Evolutionary conservation across 371 early-diverging fungal species (phyloP).

Genomic region (Circinella umbellata): DNA sequence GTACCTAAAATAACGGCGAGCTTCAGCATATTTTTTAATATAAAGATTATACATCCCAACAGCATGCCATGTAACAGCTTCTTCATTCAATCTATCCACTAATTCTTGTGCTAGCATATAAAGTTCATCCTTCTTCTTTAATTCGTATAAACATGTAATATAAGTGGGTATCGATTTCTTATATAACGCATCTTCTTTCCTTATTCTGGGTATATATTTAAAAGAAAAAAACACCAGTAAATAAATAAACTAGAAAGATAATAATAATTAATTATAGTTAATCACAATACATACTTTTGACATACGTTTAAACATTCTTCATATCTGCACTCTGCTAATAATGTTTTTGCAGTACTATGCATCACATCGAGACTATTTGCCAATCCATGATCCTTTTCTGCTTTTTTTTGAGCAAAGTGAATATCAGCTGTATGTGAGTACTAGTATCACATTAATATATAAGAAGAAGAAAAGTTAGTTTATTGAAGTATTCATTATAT

Average conservation of each 20-base stretch:
- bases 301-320: constrained; percentile 63
- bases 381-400: constrained; percentile 50
- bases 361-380: constrained; percentile 63
- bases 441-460: constrained; percentile 15
- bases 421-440: constrained; percentile 48
- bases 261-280: not conserved
- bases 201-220: constrained; percentile 47
- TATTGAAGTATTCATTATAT: too few species aligned
- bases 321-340: constrained; percentile 57
- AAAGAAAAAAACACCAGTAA: too few species aligned
- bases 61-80: constrained; percentile 67
- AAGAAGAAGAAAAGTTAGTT: not conserved
- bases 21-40: constrained; percentile 61
- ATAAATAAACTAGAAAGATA: not conserved
- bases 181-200: constrained; percentile 63
- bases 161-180: constrained; percentile 63
- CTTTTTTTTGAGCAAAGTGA: constrained; percentile 39
- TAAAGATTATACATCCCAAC: constrained; percentile 78
- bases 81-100: constrained; percentile 31
- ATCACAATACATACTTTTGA: constrained; percentile 43
- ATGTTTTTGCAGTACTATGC: constrained; percentile 62
- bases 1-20: constrained; percentile 65
- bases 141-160: constrained; percentile 67
- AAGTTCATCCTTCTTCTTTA: constrained; percentile 61
- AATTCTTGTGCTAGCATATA: constrained; percentile 59